Percentiles rank a stretch among this genome's conserved stretches.
Evolutionary conservation across 768 basidiomycete species (phyloP).

Genomic region (Russula sp.): DNA sequence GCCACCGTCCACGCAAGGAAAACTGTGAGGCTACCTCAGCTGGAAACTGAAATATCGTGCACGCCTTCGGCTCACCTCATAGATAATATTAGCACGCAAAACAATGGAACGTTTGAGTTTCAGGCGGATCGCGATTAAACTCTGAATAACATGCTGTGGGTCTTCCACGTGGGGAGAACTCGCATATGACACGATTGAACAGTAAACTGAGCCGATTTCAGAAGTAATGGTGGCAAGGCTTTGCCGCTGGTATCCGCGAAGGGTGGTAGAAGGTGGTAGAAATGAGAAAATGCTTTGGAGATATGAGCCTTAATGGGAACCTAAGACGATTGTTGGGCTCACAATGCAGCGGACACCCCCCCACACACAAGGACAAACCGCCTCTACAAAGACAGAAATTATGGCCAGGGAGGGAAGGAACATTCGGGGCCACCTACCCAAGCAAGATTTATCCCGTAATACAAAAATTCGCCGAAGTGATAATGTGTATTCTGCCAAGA

Average conservation of each 20-base stretch:
- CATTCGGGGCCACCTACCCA: constrained; percentile 45
- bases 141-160: constrained; percentile 50
- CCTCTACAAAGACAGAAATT: constrained; percentile 33
- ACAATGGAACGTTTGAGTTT: constrained; percentile 62
- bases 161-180: constrained; percentile 48
- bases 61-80: constrained; percentile 45
- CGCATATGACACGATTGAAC: constrained; percentile 68
- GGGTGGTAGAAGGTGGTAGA: constrained; percentile 69
- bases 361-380: constrained; percentile 64
- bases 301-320: background rate
- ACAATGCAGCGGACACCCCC: constrained; percentile 79
- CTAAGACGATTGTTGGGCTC: constrained; percentile 27
- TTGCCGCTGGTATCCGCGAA: constrained; percentile 65
- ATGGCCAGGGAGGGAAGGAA: background rate
- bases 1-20: constrained; percentile 74
- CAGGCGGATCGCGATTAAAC: constrained; percentile 64
- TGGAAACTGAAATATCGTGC: background rate
- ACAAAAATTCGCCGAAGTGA: constrained; percentile 43
- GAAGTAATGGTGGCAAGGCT: constrained; percentile 61
- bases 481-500: constrained; percentile 61
- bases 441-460: constrained; percentile 59
- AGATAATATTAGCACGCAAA: constrained; percentile 52
- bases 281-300: constrained; percentile 54
- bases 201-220: constrained; percentile 68
- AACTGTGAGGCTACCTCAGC: constrained; percentile 40